Evolutionary conservation across 202 grass and related monocot species (phyloP), one percentile per base, ranked within the genome.

Genomic region (Schoenoplectus tabernaemontani): DNA sequence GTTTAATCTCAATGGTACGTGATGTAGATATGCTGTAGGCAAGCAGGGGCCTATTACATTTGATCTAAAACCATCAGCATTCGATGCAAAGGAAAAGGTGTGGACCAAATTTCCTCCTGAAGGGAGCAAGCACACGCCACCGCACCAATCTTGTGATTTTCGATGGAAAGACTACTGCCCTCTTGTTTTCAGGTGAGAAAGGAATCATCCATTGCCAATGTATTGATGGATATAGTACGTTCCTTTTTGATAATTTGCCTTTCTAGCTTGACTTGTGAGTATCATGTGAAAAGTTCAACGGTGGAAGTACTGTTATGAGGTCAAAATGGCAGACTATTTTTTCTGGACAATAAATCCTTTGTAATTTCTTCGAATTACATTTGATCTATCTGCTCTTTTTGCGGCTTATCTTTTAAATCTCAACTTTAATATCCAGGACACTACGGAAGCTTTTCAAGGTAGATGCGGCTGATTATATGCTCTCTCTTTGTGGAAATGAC

Each of bases 81-180:
- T 99, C 16, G 85, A 99, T 16, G 92, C 90, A 13, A 99, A 83
- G 67, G 90, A 95, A 84, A 99, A 99, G 44, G 87, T 95, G 77
- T 99, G 96, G 96, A 99, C 96, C 32, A 95, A 83, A 81, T 99
- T 99, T 84, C 92, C 96, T 54, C 86, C 92, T 26, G 90, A 99
- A 89, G 96, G 96, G 82, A 89, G 88, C 59, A 99, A 99, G 82
- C 66, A 83, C 42, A 99, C 96, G 17, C 88, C 96, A 83, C 92
- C 90, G 0, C 96, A 99, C 79, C 89, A 89, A 83, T 99, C 96
- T 43, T 91, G 85, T 59, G 92, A 99, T 30, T 99, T 99, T 87
- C 93, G 77, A 87, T 99, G 96, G 96, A 99, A 96, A 81, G 96
- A 99, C 86, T 96, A 99, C 85, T 99, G 96, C 78, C 92, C 96